Evolutionary conservation across 2,329 filamentous ascomycete species (phyloP).

Genomic region (Cordyceps fumosorosea): DNA sequence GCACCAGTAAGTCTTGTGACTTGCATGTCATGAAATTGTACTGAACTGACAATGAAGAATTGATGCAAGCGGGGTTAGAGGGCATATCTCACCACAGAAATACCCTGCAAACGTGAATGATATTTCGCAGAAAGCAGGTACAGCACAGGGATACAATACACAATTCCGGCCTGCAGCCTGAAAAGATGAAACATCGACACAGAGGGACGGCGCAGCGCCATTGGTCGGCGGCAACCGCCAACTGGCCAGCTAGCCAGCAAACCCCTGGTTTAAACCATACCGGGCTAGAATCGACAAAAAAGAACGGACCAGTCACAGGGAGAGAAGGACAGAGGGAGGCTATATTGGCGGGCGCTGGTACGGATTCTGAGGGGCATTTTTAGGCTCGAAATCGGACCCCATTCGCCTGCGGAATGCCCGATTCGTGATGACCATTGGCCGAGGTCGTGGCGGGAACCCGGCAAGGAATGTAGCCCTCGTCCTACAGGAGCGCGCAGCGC

Average conservation of each 20-base stretch:
- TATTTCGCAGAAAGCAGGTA: background rate
- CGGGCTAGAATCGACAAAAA: background rate
- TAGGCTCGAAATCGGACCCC: constrained; percentile 2
- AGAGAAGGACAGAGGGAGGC: background rate
- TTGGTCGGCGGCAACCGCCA: background rate
- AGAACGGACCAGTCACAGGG: constrained; percentile 2
- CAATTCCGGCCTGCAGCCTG: no score
- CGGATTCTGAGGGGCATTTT: no score
- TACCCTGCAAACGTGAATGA: no score
- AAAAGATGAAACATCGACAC: background rate
- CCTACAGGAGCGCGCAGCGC: background rate
- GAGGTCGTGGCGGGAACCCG: background rate
- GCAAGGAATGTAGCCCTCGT: background rate
- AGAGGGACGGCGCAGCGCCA: background rate
- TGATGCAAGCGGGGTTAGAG: no score
- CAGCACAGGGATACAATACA: background rate
- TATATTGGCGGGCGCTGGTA: background rate
- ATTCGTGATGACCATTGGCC: constrained; percentile 4
- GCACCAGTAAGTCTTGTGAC: no score
- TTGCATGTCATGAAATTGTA: no score
- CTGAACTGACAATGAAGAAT: no score
- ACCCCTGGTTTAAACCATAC: background rate
- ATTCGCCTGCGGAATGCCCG: background rate
- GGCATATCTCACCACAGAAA: no score
- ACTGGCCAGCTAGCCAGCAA: no score